These are phyloP conservation scores for Maudiozyma saulgeensis DNA, from an alignment of 805 yeast species.

Conservation along the genomic window DNA sequence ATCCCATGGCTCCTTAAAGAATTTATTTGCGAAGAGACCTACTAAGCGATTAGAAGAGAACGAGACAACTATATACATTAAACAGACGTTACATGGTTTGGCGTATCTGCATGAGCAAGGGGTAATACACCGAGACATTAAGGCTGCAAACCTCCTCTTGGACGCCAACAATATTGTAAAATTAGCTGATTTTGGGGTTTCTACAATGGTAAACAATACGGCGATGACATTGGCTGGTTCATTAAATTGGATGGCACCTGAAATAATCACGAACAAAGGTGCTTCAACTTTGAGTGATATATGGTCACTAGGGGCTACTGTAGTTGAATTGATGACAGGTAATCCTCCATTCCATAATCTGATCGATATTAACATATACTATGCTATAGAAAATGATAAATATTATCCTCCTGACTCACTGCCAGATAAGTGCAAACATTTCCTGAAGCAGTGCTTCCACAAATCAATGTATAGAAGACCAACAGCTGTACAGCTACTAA, in stretches of 20 bases:
- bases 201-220: constrained; percentile 64
- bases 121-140: constrained; percentile 85
- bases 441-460: constrained; percentile 59
- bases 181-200: constrained; percentile 93
- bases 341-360: constrained; percentile 75
- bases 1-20: constrained; percentile 55
- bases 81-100: constrained; percentile 65
- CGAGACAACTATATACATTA: constrained; percentile 48
- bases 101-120: constrained; percentile 65
- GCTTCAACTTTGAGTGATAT: constrained; percentile 83
- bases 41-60: constrained; percentile 44
- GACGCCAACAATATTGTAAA: constrained; percentile 68
- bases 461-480: constrained; percentile 64
- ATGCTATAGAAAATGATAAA: constrained; percentile 33
- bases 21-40: constrained; percentile 27
- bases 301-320: constrained; percentile 94
- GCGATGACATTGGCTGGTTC: constrained; percentile 70
- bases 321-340: constrained; percentile 76
- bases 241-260: constrained; percentile 99
- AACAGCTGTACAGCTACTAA: constrained; percentile 48
- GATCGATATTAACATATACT: constrained; percentile 29
- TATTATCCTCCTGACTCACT: constrained; percentile 29
- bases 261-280: constrained; percentile 74
- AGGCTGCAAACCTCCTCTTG: constrained; percentile 81
- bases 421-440: constrained; percentile 51